Base-by-base conservation (phyloP, 768 basidiomycete genomes). In the Trametes elegans region DNA sequence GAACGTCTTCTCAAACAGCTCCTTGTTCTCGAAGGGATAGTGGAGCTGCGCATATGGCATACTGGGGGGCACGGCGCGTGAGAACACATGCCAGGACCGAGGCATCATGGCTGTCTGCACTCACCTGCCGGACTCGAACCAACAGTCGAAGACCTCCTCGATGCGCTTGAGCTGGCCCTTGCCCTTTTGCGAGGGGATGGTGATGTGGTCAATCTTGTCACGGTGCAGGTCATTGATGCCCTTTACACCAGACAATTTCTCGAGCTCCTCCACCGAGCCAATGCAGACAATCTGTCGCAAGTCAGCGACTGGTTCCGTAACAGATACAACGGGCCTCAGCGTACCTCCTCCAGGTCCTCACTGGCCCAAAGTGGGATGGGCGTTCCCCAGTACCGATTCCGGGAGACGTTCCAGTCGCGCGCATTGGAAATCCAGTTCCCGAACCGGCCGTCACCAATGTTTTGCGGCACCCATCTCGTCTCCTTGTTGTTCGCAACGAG, bases 131-230 rank as follows among this genome's bases (percentile, higher is more conserved):
- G 96, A 98, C 74, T 99, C 97, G 67, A 99, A 99, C 97, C 97
- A 99, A 66, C 97, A 99, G 68, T 99, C 97, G 67, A 99, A 98
- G 32, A 99, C 93, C 70, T 98, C 97, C 56, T 97, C 92, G n/a
- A 98, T 79, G 44, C 97, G 86, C 71, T 81, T 90, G 21, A 99
- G 74, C 10, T 72, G 71, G 14, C 96, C 96, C 64, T 92, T 95
- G 48, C 95, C 96, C 68, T 82, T 73, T 67, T 86, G 76, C 18
- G 94, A 97, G 9, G 96, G 97, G 64, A 98, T 98, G 45, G 92
- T 95, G 74, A 99, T 90, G 67, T 92, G 84, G 68, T 98, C 95
- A 64, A 99, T 93, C 66, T 84, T 91, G 60, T 99, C 93, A 50
- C 95, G 79, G 72, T 98, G 96, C 39, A 99, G 72, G 70, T 99